A percentile compares a stretch with the other conserved stretches of the same genome.
These are phyloP conservation scores for Carallia pectinifolia DNA, from an alignment of 345 rosid genomes.

Conservation along the genomic window DNA sequence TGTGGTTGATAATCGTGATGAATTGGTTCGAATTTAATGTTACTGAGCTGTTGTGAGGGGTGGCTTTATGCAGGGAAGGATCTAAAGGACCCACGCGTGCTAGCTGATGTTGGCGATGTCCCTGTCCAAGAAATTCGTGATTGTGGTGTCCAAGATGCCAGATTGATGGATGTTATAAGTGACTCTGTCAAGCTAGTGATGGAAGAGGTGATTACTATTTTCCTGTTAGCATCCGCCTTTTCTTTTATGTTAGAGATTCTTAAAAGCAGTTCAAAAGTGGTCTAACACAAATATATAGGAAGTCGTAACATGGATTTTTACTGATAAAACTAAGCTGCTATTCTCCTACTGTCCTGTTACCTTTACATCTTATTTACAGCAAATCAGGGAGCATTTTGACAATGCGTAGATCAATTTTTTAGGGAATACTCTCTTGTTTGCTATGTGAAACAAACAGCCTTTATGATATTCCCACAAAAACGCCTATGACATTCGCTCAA, in stretches of 20 bases:
- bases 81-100: constrained; percentile 81
- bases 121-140: constrained; percentile 99
- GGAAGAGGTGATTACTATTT: constrained; percentile 61
- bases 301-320: not conserved
- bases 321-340: too few relatives aligned
- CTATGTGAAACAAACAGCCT: too few relatives aligned
- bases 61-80: constrained; percentile 62
- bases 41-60: not conserved
- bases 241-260: not conserved
- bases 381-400: not conserved
- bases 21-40: not conserved
- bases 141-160: constrained; percentile 90
- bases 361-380: not conserved
- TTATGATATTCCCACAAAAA: too few relatives aligned
- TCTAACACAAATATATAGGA: not conserved
- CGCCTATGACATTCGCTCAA: too few relatives aligned
- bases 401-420: not conserved
- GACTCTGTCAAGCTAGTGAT: constrained; percentile 87
- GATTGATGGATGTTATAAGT: constrained; percentile 82
- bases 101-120: constrained; percentile 94
- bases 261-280: not conserved
- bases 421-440: too few relatives aligned
- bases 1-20: not conserved
- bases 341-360: not conserved
- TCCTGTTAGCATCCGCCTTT: not conserved